Percentiles rank a stretch among this genome's conserved stretches.
Evolutionary conservation across 805 yeast species (phyloP).

Genomic region (Saccharomyces kudriavzevii): DNA sequence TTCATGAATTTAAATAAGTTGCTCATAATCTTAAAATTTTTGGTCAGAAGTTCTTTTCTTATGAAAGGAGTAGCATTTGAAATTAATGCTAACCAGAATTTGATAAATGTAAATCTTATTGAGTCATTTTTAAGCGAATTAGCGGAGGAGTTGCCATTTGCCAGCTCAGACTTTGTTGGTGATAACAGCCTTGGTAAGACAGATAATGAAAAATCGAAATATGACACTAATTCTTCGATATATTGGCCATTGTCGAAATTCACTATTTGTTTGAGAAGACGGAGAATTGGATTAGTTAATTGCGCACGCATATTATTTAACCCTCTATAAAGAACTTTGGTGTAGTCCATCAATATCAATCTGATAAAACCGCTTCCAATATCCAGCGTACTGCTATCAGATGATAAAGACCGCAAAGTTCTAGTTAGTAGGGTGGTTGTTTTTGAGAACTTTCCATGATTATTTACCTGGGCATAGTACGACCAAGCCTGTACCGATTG

Average conservation of each 20-base stretch:
- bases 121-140: conserved; percentile 31
- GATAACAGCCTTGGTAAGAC: conserved; percentile 53
- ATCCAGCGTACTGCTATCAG: conserved; percentile 11
- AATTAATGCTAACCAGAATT: conserved; percentile 52
- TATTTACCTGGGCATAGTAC: conserved; percentile 39
- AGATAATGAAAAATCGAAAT: conserved; percentile 60
- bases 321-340: conserved; percentile 61
- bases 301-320: conserved; percentile 50
- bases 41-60: conserved; percentile 56
- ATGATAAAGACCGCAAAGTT: conserved; percentile 24
- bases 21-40: conserved; percentile 49
- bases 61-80: conserved; percentile 42
- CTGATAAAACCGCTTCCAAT: conserved; percentile 30
- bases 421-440: conserved; percentile 37
- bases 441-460: conserved; percentile 43
- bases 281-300: conserved; percentile 53
- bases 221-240: conserved; percentile 49
- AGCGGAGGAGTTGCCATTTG: conserved; percentile 27
- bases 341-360: conserved; percentile 46
- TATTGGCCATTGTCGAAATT: conserved; percentile 41
- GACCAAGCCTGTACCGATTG: conserved; percentile 42
- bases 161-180: conserved; percentile 43
- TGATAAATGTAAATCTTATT: conserved; percentile 52
- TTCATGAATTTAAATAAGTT: conserved; percentile 59
- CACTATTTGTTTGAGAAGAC: conserved; percentile 46